Evolutionary conservation across 192 early-diverging fungal genomes (phyloP).

Genomic region (Dimargaris verticillata): DNA sequence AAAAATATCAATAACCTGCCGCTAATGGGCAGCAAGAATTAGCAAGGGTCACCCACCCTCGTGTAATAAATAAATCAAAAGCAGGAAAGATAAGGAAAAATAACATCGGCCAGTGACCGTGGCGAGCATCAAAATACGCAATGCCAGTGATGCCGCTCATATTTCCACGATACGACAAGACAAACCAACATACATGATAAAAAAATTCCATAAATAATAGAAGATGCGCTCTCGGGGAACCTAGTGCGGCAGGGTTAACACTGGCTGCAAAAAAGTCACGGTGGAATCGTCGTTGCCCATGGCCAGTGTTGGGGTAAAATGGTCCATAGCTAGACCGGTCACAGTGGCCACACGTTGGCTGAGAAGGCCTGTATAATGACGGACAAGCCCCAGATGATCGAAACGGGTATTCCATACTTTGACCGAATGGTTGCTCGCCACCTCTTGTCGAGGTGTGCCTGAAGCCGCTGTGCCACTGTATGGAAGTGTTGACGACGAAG

Average conservation of each 20-base stretch:
- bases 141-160: too few relatives aligned
- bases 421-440: constrained; percentile 20
- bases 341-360: constrained; percentile 5
- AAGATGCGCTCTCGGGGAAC: too few relatives aligned
- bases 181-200: too few relatives aligned
- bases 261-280: neutral
- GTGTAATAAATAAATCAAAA: too few relatives aligned
- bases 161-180: too few relatives aligned
- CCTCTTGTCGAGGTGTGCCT: constrained; percentile 12
- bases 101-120: too few relatives aligned
- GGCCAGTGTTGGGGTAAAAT: neutral
- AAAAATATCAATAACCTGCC: too few relatives aligned
- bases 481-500: neutral
- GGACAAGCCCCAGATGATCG: constrained; percentile 20
- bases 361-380: neutral
- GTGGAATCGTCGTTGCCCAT: constrained; percentile 9
- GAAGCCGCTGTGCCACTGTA: neutral
- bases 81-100: too few relatives aligned
- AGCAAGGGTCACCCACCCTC: too few relatives aligned
- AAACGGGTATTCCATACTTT: constrained; percentile 30
- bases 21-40: too few relatives aligned
- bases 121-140: too few relatives aligned
- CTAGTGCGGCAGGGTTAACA: neutral
- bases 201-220: too few relatives aligned
- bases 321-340: constrained; percentile 3